These are phyloP conservation scores for Ceriops zippeliana DNA, from an alignment of 345 rosid genomes.

Conservation along the genomic window DNA sequence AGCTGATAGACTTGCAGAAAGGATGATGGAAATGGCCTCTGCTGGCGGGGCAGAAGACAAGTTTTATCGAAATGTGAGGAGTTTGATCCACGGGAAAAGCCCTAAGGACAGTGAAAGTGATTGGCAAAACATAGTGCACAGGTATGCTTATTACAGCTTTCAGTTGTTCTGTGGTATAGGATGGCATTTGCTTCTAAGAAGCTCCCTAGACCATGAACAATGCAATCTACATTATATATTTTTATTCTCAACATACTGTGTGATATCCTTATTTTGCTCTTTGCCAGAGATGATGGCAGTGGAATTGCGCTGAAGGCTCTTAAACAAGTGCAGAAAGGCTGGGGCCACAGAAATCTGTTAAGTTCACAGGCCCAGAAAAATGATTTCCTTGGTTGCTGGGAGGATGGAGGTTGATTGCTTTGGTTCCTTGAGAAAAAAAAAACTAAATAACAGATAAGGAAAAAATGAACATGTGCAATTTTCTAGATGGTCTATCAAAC, in stretches of 20 bases:
- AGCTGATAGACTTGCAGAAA: constrained; percentile 73
- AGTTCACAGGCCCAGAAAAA: constrained; percentile 49
- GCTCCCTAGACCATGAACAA: constrained; percentile 8
- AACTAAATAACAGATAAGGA: neutral
- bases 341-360: constrained; percentile 70
- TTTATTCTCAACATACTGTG: constrained; percentile 2
- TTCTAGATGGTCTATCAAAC: neutral
- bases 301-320: constrained; percentile 72
- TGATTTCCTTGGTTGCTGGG: constrained; percentile 54
- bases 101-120: constrained; percentile 41
- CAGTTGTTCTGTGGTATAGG: neutral
- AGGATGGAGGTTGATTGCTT: constrained; percentile 28
- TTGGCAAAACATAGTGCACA: constrained; percentile 64
- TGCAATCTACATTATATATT: neutral
- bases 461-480: constrained; percentile 1
- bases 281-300: constrained; percentile 92
- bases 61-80: constrained; percentile 28
- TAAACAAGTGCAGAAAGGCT: constrained; percentile 64
- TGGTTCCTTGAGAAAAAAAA: neutral
- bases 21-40: constrained; percentile 84
- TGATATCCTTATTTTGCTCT: constrained; percentile 15
- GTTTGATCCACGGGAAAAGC: constrained; percentile 28
- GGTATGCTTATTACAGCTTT: constrained; percentile 40
- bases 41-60: constrained; percentile 41
- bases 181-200: neutral